These are phyloP conservation scores for Suillus paluster DNA, from an alignment of 768 basidiomycete species.

Conservation along the genomic window DNA sequence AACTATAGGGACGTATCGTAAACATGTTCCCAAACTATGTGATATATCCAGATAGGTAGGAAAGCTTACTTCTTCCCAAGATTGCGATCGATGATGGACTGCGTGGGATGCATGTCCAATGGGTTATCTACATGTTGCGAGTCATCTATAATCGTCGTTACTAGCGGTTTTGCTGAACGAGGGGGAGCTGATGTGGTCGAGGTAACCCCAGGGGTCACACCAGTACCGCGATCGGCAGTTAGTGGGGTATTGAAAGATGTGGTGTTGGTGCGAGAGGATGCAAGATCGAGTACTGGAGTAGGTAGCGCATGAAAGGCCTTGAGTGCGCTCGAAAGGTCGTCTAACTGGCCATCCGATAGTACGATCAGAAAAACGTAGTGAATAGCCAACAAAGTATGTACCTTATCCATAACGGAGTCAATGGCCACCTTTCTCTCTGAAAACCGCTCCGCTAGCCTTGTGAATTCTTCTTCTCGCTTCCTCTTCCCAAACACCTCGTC, in stretches of 20 bases:
- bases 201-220: background rate
- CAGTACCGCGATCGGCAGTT: background rate
- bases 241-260: slow-evolving; percentile 25
- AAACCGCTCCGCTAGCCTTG: slow-evolving; percentile 68
- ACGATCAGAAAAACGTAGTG: background rate
- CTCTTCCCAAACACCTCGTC: slow-evolving; percentile 55
- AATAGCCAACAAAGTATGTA: slow-evolving; percentile 26
- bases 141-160: slow-evolving; percentile 25
- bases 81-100: slow-evolving; percentile 10
- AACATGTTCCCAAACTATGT: background rate
- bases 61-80: background rate
- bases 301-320: slow-evolving; percentile 50
- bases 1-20: background rate
- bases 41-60: background rate
- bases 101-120: slow-evolving; percentile 23
- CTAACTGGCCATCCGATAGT: slow-evolving; percentile 27
- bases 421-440: slow-evolving; percentile 71
- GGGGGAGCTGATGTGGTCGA: slow-evolving; percentile 3
- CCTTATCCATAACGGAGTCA: slow-evolving; percentile 75
- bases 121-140: slow-evolving; percentile 38
- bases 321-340: slow-evolving; percentile 37
- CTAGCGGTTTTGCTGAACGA: slow-evolving; percentile 3
- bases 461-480: slow-evolving; percentile 70
- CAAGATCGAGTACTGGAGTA: slow-evolving; percentile 43
- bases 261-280: slow-evolving; percentile 34